Conservation (phyloP, 2,329 filamentous ascomycete species). For the Trichoderma sp. region DNA sequence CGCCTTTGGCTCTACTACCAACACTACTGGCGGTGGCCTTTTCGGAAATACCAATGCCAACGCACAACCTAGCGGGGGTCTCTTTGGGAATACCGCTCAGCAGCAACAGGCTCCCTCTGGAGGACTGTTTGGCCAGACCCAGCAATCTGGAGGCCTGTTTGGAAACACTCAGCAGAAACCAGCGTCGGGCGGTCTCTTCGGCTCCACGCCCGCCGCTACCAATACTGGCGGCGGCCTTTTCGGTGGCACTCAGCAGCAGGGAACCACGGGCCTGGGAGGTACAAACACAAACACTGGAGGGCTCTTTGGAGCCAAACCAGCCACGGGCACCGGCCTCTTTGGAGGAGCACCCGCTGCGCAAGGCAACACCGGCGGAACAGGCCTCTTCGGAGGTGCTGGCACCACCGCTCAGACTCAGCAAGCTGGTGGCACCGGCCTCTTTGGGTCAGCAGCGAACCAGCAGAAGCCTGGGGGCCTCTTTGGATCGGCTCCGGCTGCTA, state of each 20-base stretch:
- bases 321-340: conserved; percentile 46
- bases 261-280: conserved; percentile 41
- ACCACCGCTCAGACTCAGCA: conserved; percentile 44
- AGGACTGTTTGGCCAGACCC: conserved; percentile 42
- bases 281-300: conserved; percentile 42
- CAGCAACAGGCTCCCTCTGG: conserved; percentile 37
- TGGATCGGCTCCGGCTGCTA: conserved; percentile 48
- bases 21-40: conserved; percentile 38
- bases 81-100: conserved; percentile 49
- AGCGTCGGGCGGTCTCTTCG: conserved; percentile 43
- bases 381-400: conserved; percentile 49
- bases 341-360: conserved; percentile 35
- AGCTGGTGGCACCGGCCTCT: conserved; percentile 51
- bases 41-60: conserved; percentile 44
- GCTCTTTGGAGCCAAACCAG: conserved; percentile 46
- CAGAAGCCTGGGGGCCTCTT: conserved; percentile 54
- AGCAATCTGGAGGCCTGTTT: conserved; percentile 48
- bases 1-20: conserved; percentile 42
- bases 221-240: conserved; percentile 49
- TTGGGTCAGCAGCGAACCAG: conserved; percentile 48
- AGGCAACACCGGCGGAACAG: conserved; percentile 42
- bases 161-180: conserved; percentile 49
- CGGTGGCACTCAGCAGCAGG: conserved; percentile 48
- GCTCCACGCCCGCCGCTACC: conserved; percentile 36
- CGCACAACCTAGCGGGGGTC: conserved; percentile 37